Evolutionary conservation across 805 yeast genomes (phyloP), one percentile per base, ranked within the genome.

Genomic region (Suhomyces kilbournensis): DNA sequence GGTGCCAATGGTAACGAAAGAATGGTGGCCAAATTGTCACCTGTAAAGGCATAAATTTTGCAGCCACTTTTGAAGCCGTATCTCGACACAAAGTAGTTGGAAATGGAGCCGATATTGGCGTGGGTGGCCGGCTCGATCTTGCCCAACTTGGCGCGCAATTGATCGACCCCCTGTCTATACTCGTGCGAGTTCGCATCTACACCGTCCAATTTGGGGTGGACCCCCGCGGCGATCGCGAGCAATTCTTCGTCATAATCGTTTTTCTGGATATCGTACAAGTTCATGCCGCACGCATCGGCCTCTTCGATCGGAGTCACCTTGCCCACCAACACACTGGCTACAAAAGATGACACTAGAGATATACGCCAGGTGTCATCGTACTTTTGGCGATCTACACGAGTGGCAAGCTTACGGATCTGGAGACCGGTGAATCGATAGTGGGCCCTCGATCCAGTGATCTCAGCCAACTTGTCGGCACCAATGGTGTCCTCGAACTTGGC

Each of bases 271-370:
- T 89, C 92, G 73, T 89, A 90, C 46, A 91, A 62, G 61, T 92
- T 92, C 94, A 90, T 90, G 9, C 97, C 97, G 70, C 97, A 90
- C 1, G 89, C 96, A 69, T 92, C 97, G 12, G 90, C 83, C 60
- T 86, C 85, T 59, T 91, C 97, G 52, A 90, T 72, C 2, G 79
- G 77, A 3, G 86, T 76, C 44, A 88, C 72, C 50, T 74, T 60
- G 8, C 96, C 96, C 42, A 84, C 68, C 28, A 92, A 74, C 10
- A 92, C 71, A 26, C 90, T 81, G 5, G 93, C 84, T 30, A 90
- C 70, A 62, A 91, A 91, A 50, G 86, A 83, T 1, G 96, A 88
- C 1, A 91, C 90, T 45, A 92, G 71, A 0, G 91, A 80, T 38
- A 92, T 87, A 51, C 86, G 70, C 17, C 64, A 62, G 1, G 96